Percentiles rank a stretch among this genome's conserved stretches.
Evolutionary conservation across 352 stramenopile genomes (phyloP).

Genomic region (Phytophthora syringae): DNA sequence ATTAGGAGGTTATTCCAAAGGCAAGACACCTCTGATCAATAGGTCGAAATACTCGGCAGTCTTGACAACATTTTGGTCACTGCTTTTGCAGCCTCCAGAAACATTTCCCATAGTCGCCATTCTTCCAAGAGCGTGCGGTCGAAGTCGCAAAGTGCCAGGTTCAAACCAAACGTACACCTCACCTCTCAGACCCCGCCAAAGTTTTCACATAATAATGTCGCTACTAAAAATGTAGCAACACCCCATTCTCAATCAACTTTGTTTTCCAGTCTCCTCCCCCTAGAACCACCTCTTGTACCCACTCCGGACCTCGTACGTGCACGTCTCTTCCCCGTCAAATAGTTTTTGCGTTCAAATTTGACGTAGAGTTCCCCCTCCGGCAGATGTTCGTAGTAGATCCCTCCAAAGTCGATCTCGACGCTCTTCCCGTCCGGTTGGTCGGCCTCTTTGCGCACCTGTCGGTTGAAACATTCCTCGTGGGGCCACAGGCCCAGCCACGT

Average conservation of each 20-base stretch:
- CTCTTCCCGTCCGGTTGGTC: constrained; percentile 48
- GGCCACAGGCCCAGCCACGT: constrained; percentile 44
- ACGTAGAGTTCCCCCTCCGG: constrained; percentile 60
- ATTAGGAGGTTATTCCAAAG: too few relatives aligned
- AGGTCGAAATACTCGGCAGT: too few relatives aligned
- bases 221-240: constrained; percentile 2
- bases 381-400: constrained; percentile 66
- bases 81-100: neutral
- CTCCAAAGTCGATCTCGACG: constrained; percentile 54
- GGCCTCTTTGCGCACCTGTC: constrained; percentile 32
- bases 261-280: too few relatives aligned
- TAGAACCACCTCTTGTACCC: constrained; percentile 70
- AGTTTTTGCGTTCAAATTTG: constrained; percentile 63
- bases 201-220: neutral
- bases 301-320: constrained; percentile 54
- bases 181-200: too few relatives aligned
- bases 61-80: too few relatives aligned
- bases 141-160: too few relatives aligned
- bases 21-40: too few relatives aligned
- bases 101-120: neutral
- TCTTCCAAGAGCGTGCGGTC: too few relatives aligned
- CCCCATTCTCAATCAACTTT: neutral
- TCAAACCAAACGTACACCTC: too few relatives aligned
- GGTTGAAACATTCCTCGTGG: constrained; percentile 58
- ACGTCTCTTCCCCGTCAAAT: constrained; percentile 51